Evolutionary conservation across 208 protist species (phyloP).

Genomic region (Kentomonas sorsogonicus): DNA sequence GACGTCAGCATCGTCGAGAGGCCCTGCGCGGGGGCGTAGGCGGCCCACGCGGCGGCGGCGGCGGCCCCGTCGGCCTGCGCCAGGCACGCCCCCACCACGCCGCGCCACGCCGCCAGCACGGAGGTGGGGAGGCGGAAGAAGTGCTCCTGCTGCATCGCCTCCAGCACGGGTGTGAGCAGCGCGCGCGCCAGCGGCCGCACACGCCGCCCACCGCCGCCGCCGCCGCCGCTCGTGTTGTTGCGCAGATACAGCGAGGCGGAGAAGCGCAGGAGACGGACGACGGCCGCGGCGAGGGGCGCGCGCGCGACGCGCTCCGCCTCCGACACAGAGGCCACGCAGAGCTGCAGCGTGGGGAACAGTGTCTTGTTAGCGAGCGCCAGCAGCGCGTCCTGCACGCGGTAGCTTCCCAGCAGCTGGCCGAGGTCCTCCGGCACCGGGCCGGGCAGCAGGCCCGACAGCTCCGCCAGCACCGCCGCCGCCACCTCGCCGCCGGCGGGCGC

Average conservation of each 20-base stretch:
- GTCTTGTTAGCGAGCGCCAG: constrained; percentile 24
- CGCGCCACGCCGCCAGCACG: constrained; percentile 32
- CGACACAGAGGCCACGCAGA: constrained; percentile 29
- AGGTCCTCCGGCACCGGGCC: no score
- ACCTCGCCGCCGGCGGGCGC: no score
- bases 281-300: constrained; percentile 2
- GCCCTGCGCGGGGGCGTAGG: not conserved
- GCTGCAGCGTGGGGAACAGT: constrained; percentile 30
- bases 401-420: no score
- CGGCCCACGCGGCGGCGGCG: not conserved
- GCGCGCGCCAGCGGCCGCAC: no score
- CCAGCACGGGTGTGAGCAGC: no score
- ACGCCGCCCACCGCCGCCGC: no score
- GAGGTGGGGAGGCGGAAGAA: constrained; percentile 39
- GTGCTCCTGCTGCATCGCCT: no score
- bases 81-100: constrained; percentile 21
- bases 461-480: no score
- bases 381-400: constrained; percentile 24
- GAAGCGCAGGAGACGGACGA: not conserved
- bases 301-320: constrained; percentile 35
- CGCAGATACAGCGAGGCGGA: no score
- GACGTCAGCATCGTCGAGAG: constrained; percentile 35
- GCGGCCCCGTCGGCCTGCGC: constrained; percentile 4
- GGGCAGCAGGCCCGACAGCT: no score
- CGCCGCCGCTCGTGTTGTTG: no score